These are phyloP conservation scores for Nemania serpens DNA, from an alignment of 2,329 filamentous ascomycete species.

Conservation along the genomic window DNA sequence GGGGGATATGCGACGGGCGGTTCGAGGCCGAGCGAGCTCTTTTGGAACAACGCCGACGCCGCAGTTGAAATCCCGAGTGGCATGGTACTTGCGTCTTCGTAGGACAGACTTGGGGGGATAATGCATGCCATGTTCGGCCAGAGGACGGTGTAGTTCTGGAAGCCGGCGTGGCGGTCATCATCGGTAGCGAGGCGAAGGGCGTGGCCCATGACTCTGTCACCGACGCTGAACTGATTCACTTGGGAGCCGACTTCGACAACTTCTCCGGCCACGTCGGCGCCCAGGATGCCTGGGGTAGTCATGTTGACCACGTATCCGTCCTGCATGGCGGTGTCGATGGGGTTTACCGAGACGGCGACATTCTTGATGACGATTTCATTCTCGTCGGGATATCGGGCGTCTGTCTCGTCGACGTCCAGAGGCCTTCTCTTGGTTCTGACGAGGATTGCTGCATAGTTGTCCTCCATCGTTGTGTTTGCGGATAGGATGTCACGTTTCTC, in stretches of 20 bases:
- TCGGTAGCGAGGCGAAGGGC: conserved; percentile 32
- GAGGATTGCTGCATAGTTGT: conserved; percentile 21
- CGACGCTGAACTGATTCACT: conserved; percentile 37
- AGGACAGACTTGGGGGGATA: conserved; percentile 34
- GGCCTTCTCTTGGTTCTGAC: conserved; percentile 16
- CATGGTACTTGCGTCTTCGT: conserved; percentile 35
- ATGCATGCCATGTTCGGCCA: conserved; percentile 26
- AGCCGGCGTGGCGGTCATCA: conserved; percentile 29
- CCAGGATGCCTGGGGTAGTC: conserved; percentile 43
- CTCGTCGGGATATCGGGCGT: conserved; percentile 25
- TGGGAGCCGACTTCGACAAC: conserved; percentile 41
- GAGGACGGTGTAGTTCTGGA: conserved; percentile 37
- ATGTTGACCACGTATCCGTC: conserved; percentile 37
- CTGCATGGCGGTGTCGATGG: conserved; percentile 41
- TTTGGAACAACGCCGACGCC: conserved; percentile 34
- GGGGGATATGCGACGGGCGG: conserved; percentile 22
- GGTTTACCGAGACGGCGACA: conserved; percentile 43
- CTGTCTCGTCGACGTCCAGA: conserved; percentile 17
- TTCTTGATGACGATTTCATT: conserved; percentile 39
- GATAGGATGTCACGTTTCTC: background rate
- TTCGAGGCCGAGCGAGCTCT: conserved; percentile 28
- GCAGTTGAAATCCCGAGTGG: conserved; percentile 40
- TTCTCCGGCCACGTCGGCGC: conserved; percentile 43
- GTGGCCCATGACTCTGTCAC: conserved; percentile 42
- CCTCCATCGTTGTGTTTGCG: conserved; percentile 8